phyloP scores from a whole-genome alignment of 1,139 yeast genomes.

The Yamadazyma siamensis region DNA sequence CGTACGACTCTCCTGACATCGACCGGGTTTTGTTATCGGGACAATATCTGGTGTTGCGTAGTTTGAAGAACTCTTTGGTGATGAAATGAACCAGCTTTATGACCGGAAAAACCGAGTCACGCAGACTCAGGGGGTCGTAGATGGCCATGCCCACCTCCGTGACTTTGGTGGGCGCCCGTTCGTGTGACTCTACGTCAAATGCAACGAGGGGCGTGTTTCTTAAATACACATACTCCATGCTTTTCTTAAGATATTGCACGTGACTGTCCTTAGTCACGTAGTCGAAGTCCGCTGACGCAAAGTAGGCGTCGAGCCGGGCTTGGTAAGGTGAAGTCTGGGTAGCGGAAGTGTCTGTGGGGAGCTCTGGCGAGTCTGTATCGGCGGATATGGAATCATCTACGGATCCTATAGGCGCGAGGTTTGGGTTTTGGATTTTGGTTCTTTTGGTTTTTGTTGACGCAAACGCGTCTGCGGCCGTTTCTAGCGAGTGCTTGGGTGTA shows the following conservation, averaged over 20 bases:
- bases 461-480: too few relatives aligned
- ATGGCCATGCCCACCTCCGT: slow-evolving; percentile 73
- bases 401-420: too few relatives aligned
- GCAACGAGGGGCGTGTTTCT: slow-evolving; percentile 44
- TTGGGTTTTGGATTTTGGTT: too few relatives aligned
- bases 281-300: slow-evolving; percentile 16
- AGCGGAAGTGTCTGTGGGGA: neutral
- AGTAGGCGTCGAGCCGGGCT: slow-evolving; percentile 14
- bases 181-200: slow-evolving; percentile 70
- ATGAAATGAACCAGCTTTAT: slow-evolving; percentile 56
- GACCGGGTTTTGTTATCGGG: slow-evolving; percentile 60
- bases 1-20: slow-evolving; percentile 55
- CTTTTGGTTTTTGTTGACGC: too few relatives aligned
- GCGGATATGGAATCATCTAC: too few relatives aligned
- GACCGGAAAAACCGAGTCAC: slow-evolving; percentile 37
- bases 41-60: slow-evolving; percentile 56
- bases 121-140: slow-evolving; percentile 54
- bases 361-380: too few relatives aligned
- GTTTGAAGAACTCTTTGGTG: slow-evolving; percentile 44
- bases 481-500: too few relatives aligned
- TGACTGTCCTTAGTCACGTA: slow-evolving; percentile 15
- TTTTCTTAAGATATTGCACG: slow-evolving; percentile 16
- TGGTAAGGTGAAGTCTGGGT: slow-evolving; percentile 1
- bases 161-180: slow-evolving; percentile 39
- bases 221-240: slow-evolving; percentile 27